These are phyloP conservation scores for Podaxis rugospora DNA, from an alignment of 768 basidiomycete species.

Conservation along the genomic window DNA sequence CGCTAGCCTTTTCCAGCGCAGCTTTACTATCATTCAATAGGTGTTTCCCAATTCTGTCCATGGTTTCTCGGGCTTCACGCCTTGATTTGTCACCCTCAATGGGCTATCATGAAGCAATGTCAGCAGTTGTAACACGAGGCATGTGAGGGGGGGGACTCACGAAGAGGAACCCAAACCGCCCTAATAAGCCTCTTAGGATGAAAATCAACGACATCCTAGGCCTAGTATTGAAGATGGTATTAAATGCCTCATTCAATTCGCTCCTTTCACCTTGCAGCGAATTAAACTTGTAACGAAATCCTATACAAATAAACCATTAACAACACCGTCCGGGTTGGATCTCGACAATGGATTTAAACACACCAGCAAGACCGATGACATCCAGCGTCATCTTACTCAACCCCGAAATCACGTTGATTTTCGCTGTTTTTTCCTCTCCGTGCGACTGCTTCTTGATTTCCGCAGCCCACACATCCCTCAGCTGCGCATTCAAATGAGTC, in stretches of 20 bases:
- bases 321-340: neutral
- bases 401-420: slow-evolving; percentile 59
- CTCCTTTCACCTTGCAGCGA: slow-evolving; percentile 31
- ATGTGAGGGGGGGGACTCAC: neutral
- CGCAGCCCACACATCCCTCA: slow-evolving; percentile 42
- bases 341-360: neutral
- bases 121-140: neutral
- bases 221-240: slow-evolving; percentile 42
- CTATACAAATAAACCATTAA: slow-evolving; percentile 11
- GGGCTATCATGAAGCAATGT: slow-evolving; percentile 20
- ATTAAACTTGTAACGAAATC: slow-evolving; percentile 32
- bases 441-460: slow-evolving; percentile 17
- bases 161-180: slow-evolving; percentile 14
- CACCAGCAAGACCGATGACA: slow-evolving; percentile 57
- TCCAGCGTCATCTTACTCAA: slow-evolving; percentile 68
- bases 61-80: slow-evolving; percentile 32
- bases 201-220: slow-evolving; percentile 28
- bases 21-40: slow-evolving; percentile 48
- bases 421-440: slow-evolving; percentile 20
- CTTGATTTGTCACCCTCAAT: slow-evolving; percentile 24
- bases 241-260: slow-evolving; percentile 51
- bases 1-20: slow-evolving; percentile 22
- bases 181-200: slow-evolving; percentile 31
- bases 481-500: slow-evolving; percentile 21
- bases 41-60: slow-evolving; percentile 45